These are phyloP conservation scores for Russula griseocarnosa DNA, from an alignment of 768 basidiomycete species.

Conservation along the genomic window DNA sequence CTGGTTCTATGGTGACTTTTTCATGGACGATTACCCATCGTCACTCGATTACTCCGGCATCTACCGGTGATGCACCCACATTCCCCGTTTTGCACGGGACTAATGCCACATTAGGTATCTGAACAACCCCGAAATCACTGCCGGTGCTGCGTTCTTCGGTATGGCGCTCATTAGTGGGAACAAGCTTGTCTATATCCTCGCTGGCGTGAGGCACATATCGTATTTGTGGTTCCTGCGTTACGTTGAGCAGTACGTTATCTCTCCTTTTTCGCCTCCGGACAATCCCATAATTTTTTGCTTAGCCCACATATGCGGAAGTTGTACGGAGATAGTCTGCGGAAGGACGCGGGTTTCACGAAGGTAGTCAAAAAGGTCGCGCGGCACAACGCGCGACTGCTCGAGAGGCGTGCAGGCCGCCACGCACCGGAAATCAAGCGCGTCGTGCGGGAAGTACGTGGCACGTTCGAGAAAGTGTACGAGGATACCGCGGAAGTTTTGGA, in stretches of 20 bases:
- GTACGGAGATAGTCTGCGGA: constrained; percentile 89
- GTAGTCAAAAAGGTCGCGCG: constrained; percentile 93
- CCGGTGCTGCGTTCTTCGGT: constrained; percentile 93
- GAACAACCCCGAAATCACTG: constrained; percentile 95
- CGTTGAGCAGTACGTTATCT: constrained; percentile 77
- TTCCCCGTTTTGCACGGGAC: neutral
- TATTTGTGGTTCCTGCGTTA: constrained; percentile 95
- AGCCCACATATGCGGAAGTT: constrained; percentile 99
- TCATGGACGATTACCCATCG: constrained; percentile 88
- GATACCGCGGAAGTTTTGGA: constrained; percentile 91
- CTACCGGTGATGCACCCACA: constrained; percentile 59
- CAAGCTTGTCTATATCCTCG: constrained; percentile 83
- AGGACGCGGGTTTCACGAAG: constrained; percentile 96
- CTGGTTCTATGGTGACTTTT: constrained; percentile 99
- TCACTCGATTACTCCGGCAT: constrained; percentile 95
- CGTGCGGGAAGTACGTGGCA: constrained; percentile 90
- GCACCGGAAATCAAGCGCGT: constrained; percentile 77
- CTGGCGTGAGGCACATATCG: constrained; percentile 77
- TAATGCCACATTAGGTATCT: constrained; percentile 53
- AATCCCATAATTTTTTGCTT: neutral
- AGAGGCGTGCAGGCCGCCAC: constrained; percentile 73
- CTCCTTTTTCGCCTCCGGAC: neutral
- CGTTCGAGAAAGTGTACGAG: constrained; percentile 92
- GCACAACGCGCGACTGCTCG: constrained; percentile 72
- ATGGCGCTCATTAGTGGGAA: constrained; percentile 87